Evolutionary conservation across 148 eudicot species (phyloP).

Genomic region (Amaranthus palmeri): DNA sequence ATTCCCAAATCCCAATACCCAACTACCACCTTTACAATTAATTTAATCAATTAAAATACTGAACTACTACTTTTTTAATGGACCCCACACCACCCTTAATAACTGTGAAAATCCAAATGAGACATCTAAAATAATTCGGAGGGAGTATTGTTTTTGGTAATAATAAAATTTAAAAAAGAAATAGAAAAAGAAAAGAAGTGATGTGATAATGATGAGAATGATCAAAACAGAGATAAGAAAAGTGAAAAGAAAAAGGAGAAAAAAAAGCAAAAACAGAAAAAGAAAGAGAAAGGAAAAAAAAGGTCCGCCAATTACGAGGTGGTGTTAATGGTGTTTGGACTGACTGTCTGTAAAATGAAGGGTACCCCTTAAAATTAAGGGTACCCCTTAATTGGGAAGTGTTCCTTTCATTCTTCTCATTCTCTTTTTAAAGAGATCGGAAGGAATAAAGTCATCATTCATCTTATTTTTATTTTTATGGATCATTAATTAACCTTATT

Average conservation of each 20-base stretch:
- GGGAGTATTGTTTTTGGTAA: background rate
- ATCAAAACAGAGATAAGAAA: conserved; percentile 34
- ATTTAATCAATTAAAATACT: too few species aligned
- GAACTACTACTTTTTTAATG: too few species aligned
- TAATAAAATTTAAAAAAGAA: background rate
- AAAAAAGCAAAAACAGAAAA: background rate
- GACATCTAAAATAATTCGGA: too few species aligned
- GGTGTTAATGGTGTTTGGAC: conserved; percentile 45
- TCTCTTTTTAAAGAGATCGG: too few species aligned
- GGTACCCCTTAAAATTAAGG: conserved; percentile 38
- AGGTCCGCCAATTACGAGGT: conserved; percentile 40
- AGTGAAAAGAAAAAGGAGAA: conserved; percentile 9
- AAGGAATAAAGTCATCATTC: too few species aligned
- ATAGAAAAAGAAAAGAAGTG: conserved; percentile 11
- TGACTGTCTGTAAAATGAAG: conserved; percentile 64
- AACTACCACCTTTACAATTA: too few species aligned
- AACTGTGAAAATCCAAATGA: too few species aligned
- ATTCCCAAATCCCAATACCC: too few species aligned
- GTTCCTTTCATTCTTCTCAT: conserved; percentile 10
- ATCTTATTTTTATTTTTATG: too few species aligned
- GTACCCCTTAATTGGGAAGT: conserved; percentile 30
- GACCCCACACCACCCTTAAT: too few species aligned
- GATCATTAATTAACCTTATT: too few species aligned
- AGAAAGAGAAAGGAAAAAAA: conserved; percentile 1
- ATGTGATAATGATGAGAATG: conserved; percentile 36